Percentiles rank a stretch among this genome's conserved stretches.
phyloP scores from a whole-genome alignment of 345 rosid species.

The Angophora floribunda region DNA sequence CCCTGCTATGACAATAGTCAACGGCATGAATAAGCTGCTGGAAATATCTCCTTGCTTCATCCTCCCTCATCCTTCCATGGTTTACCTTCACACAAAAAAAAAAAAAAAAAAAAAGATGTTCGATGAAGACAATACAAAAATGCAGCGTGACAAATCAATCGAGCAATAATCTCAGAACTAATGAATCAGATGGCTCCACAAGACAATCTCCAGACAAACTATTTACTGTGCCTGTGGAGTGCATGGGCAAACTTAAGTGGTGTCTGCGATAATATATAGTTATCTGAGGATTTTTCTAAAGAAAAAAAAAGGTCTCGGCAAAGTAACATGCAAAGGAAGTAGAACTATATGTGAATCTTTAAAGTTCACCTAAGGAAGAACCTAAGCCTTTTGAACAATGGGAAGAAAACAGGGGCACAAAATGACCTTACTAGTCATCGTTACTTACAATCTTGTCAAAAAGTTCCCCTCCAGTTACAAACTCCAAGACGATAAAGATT shows the following conservation, averaged over 20 bases:
- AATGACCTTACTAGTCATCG: background rate
- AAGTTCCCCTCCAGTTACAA: slow-evolving; percentile 70
- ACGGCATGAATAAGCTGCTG: slow-evolving; percentile 95
- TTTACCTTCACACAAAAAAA: slow-evolving; percentile 46
- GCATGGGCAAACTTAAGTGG: background rate
- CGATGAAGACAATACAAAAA: background rate
- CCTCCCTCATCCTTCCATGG: slow-evolving; percentile 87
- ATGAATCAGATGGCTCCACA: background rate
- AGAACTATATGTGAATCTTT: background rate
- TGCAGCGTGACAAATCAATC: background rate
- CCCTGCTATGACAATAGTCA: slow-evolving; percentile 97
- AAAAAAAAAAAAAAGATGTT: background rate
- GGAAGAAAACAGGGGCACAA: background rate
- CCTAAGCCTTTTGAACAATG: background rate
- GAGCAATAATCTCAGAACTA: background rate
- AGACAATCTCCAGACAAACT: background rate
- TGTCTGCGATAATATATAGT: background rate
- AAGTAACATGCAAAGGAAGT: background rate
- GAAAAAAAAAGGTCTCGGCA: background rate
- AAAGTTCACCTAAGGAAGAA: background rate
- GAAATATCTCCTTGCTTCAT: slow-evolving; percentile 81
- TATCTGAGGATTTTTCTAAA: background rate
- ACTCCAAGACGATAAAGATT: slow-evolving; percentile 68
- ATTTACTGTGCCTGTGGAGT: background rate
- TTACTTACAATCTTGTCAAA: slow-evolving; percentile 73